Evolutionary conservation across 2,329 filamentous ascomycete species (phyloP).

Genomic region (Microthyrium microscopicum): DNA sequence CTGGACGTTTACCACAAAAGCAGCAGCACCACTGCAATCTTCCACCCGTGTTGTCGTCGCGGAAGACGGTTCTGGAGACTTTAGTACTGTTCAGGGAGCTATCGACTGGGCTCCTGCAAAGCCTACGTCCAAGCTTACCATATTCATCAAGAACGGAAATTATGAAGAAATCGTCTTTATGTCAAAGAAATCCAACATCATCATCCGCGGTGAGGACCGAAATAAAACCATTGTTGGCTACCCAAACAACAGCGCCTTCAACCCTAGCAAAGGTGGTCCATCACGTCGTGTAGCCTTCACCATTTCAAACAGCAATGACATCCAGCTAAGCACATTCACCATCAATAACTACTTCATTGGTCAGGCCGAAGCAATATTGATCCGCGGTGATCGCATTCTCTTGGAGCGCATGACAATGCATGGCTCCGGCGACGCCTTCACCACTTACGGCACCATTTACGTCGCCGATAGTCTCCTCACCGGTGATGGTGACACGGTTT

Average conservation of each 20-base stretch:
- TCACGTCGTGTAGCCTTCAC: conserved; percentile 10
- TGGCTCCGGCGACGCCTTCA: conserved; percentile 11
- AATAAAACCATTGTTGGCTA: conserved; percentile 9
- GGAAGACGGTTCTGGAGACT: conserved; percentile 7
- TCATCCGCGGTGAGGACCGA: conserved; percentile 9
- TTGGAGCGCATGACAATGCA: conserved; percentile 10
- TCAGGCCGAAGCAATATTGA: conserved; percentile 10
- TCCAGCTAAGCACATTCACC: conserved; percentile 10
- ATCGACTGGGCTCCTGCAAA: conserved; percentile 6
- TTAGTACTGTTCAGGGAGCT: conserved; percentile 8
- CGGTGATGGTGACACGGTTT: conserved; percentile 10
- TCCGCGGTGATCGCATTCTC: conserved; percentile 8
- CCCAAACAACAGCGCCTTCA: conserved; percentile 11
- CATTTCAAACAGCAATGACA: conserved; percentile 7
- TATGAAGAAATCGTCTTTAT: conserved; percentile 10
- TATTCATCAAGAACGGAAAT: conserved; percentile 8
- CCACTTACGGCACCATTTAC: conserved; percentile 10
- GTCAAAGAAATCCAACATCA: conserved; percentile 9
- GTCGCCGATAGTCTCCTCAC: conserved; percentile 8
- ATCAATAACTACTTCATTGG: conserved; percentile 11
- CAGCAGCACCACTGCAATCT: neutral
- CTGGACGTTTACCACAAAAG: conserved; percentile 9
- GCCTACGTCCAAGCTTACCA: conserved; percentile 1
- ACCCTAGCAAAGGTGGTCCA: conserved; percentile 9
- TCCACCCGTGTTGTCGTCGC: conserved; percentile 2